phyloP scores from a whole-genome alignment of 2,329 filamentous ascomycete species.

The Colletotrichum sp. region DNA sequence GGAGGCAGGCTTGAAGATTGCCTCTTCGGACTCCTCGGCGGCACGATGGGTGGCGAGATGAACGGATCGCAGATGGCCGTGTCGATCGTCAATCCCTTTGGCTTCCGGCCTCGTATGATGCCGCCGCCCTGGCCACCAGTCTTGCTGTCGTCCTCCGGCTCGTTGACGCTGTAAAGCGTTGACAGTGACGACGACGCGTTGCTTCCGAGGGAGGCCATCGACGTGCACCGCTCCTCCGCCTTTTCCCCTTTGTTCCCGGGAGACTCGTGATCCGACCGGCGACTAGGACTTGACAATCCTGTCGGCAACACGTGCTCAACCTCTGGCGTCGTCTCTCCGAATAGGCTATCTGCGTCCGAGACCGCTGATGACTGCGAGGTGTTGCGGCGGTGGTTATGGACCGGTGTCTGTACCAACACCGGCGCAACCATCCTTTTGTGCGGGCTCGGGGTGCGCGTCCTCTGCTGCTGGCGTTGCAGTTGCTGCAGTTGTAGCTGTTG shows the following conservation, averaged over 20 bases:
- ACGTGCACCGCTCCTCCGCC: slow-evolving; percentile 18
- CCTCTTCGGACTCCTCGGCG: neutral
- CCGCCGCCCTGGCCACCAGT: neutral
- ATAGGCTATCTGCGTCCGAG: slow-evolving; percentile 43
- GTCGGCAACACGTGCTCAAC: slow-evolving; percentile 33
- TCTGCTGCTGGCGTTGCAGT: neutral
- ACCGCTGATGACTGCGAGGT: slow-evolving; percentile 1
- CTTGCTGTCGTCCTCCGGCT: slow-evolving; percentile 41
- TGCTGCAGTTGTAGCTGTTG: neutral
- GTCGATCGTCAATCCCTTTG: slow-evolving; percentile 5
- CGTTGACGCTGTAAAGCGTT: slow-evolving; percentile 61
- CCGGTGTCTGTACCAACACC: neutral
- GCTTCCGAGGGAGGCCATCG: slow-evolving; percentile 40
- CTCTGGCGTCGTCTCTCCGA: slow-evolving; percentile 39
- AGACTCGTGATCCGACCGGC: slow-evolving; percentile 30
- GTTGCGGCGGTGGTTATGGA: neutral
- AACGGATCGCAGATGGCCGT: slow-evolving; percentile 21
- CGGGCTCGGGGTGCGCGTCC: slow-evolving; percentile 5
- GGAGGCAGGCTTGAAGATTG: neutral
- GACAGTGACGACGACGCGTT: slow-evolving; percentile 59
- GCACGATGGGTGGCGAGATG: neutral
- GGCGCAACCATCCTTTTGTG: neutral
- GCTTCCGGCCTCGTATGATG: neutral
- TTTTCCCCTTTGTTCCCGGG: slow-evolving; percentile 13
- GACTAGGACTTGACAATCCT: slow-evolving; percentile 50